Conservation (phyloP, 1,284 basidiomycete species). For the Cutaneotrichosporon spelunceum region DNA sequence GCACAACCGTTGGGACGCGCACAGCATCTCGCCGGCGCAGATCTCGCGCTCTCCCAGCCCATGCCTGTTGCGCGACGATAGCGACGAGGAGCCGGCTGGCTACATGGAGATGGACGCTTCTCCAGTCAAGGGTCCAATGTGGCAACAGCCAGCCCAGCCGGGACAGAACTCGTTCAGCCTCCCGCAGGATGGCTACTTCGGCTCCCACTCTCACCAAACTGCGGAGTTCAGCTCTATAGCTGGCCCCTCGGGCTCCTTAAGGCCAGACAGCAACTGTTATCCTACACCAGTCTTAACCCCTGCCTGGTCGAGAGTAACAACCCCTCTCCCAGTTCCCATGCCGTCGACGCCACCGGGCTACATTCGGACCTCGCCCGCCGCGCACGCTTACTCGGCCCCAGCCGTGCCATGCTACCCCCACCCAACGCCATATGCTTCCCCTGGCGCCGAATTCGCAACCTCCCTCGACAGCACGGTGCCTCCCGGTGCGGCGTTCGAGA, state of each 20-base stretch:
- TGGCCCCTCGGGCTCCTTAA: background rate
- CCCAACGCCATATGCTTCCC: background rate
- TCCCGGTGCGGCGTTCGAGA: background rate
- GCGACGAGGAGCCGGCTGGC: background rate
- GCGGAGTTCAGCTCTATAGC: background rate
- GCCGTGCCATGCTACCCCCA: background rate
- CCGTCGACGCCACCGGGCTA: background rate
- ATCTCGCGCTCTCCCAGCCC: background rate
- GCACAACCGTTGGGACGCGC: background rate
- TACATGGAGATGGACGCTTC: background rate
- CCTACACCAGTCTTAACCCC: background rate
- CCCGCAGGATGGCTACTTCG: background rate
- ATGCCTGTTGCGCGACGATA: background rate
- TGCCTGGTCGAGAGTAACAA: background rate
- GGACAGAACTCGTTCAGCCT: background rate
- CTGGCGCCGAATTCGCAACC: background rate
- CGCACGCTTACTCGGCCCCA: background rate
- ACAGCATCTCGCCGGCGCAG: background rate
- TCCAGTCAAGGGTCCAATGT: background rate
- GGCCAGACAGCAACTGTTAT: background rate
- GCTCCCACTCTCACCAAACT: background rate
- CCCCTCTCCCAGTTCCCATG: background rate
- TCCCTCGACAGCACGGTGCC: constrained; percentile 3
- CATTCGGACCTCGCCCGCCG: background rate
- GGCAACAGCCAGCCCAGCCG: background rate